Evolutionary conservation across 1,139 yeast species (phyloP), one percentile per base, ranked within the genome.

Genomic region (Pneumocystis canis): DNA sequence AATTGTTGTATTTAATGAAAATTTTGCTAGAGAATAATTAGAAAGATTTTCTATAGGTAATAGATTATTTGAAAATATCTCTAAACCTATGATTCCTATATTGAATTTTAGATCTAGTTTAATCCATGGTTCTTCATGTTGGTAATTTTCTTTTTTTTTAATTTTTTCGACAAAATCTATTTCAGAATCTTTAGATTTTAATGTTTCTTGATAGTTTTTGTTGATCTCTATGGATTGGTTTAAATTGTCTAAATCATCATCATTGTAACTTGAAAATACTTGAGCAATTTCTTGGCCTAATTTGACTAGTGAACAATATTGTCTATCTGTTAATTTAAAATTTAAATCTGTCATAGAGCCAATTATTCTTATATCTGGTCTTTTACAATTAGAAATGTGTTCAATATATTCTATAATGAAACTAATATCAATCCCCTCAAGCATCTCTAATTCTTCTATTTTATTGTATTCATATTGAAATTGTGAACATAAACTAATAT

Each of bases 261-360:
- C 79, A 60, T 83, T 85, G 37, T 60, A 66, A 31, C 57, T 59
- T 14, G 63, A 58, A 59, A 69, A 70, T 14, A 87, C 86, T 37
- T 79, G 74, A 0, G 87, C 77, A 1, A 90, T 72, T 0, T 84
- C 79, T 61, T 80, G 81, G 2, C 82, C 75, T 60, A 90, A 75
- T 25, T 79, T 76, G 69, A 82, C 71, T 63, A 90, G 71, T 68
- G 82, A 84, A 41, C 78, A 76, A 59, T 87, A 77, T 73, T 94
- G 98, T 54, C 83, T 73, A 68, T 92, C 97, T 0, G 97, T 87
- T 64, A 92, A 74, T 37, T 80, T 79, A 67, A 89, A 76, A 61
- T 82, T 81, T 28, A 87, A 78, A 30, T 87, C 87, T 1, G 87
- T 82, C 70, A 87, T 78, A 33, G 78, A 75, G 20, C 96, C 95